Evolutionary conservation across 306 rosid genomes (phyloP), one percentile per base, ranked within the genome.

Genomic region (Dryas drummondii): DNA sequence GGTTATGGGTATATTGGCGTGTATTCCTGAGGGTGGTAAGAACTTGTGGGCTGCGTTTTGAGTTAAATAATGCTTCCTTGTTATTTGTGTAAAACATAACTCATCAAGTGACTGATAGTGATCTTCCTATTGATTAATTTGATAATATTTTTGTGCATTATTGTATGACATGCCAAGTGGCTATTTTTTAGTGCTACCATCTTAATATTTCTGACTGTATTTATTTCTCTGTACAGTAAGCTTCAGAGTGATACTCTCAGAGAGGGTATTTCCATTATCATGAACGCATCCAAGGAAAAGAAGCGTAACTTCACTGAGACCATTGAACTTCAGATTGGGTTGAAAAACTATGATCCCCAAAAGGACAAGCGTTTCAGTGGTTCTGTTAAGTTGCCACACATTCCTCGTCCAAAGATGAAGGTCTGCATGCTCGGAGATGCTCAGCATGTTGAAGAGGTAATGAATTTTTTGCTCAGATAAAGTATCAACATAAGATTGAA

Each of bases 351-450:
- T 41, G 97, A 92, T 51, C 97, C 97, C 2, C 97, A 92, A 14
- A 92, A 92, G 85, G 97, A 92, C 67, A 92, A 92, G 84, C 93
- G 97, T 49, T 92, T 92, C 62, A 90, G 96, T 60, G 97, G 96
- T 46, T 90, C 96, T 16, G 96, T 92, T 10, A 90, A 87, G 76
- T 76, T 92, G 84, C 97, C 96, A 0, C 93, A 92, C 78, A 92
- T 92, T 11, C 97, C 97, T 26, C 87, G 97, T 10, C 97, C 97
- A 8, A 90, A 90, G 82, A 92, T 92, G 97, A 92, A 87, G 62
- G 82, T 92, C 9, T 92, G 97, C 80, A 92, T 92, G 97, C 96
- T 92, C 68, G 97, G 97, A 26, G 97, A 92, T 84, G 97, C 97
- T 45, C 93, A 86, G 59, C 97, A 92, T 59, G 96, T 92, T 60